Evolutionary conservation across 768 basidiomycete genomes (phyloP).

Genomic region (Rhizopogon salebrosus): DNA sequence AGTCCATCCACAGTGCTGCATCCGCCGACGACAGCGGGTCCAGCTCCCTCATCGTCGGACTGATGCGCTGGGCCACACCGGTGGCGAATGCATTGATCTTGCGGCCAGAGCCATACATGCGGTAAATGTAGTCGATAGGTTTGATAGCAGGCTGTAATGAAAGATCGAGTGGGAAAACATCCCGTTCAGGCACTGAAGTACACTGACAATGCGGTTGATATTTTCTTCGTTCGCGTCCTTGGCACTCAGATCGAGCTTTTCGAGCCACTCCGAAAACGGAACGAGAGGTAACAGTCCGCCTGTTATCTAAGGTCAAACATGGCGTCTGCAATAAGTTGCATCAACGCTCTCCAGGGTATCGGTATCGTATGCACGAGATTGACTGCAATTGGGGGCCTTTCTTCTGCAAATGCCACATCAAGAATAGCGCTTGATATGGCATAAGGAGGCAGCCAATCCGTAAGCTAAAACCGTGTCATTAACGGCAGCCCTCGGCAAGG

Average conservation of each 20-base stretch:
- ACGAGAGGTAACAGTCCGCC: slow-evolving; percentile 14
- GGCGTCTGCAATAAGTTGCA: slow-evolving; percentile 19
- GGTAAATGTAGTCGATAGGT: slow-evolving; percentile 16
- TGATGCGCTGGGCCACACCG: slow-evolving; percentile 6
- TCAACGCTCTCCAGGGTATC: slow-evolving; percentile 16
- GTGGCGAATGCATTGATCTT: slow-evolving; percentile 4
- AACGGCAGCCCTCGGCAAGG: neutral
- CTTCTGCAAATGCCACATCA: slow-evolving; percentile 22
- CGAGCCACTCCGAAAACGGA: slow-evolving; percentile 23
- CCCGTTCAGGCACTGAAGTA: no score
- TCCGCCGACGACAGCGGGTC: slow-evolving; percentile 10
- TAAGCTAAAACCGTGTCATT: slow-evolving; percentile 8
- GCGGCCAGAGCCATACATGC: no score
- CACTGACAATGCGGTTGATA: slow-evolving; percentile 2
- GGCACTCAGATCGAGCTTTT: slow-evolving; percentile 15
- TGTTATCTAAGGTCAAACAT: slow-evolving; percentile 11
- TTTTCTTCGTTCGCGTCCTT: neutral
- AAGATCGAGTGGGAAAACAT: slow-evolving; percentile 22
- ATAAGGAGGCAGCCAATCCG: slow-evolving; percentile 27
- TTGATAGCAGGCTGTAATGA: slow-evolving; percentile 23
- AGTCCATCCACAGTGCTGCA: slow-evolving; percentile 12
- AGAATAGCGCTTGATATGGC: slow-evolving; percentile 21
- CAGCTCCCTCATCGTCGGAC: slow-evolving; percentile 10
- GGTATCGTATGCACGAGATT: slow-evolving; percentile 33
- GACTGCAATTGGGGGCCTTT: slow-evolving; percentile 13